Evolutionary conservation across 306 rosid genomes (phyloP), one percentile per base, ranked within the genome.

Genomic region (Cucurbita argyrosperma): DNA sequence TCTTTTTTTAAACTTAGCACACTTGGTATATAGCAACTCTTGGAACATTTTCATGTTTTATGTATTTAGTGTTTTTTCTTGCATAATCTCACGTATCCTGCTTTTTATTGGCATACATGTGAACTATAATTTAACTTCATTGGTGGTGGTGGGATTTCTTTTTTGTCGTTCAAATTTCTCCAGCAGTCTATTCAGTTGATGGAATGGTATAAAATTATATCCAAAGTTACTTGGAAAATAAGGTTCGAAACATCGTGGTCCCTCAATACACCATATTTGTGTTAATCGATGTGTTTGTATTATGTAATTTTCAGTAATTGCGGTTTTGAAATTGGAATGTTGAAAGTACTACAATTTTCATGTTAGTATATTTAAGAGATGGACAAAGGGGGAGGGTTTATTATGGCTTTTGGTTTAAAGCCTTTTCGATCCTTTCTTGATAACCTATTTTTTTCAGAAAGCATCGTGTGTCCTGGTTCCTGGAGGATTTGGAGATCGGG

Each of bases 401-500:
- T 47, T 68, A 13, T 76, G 47, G 18, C 71, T 14, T 30, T 69
- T 9, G 42, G 40, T 26, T 69, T 69, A 14, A 4, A 51, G 73
- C 77, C 39, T 38, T 75, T 76, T 65, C 37, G 9, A 49, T 68
- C 38, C 49, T 59, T 72, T 68, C 46, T 74, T 69, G 56, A 79
- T 39, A 68, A 37, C 13, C 61, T 80, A 23, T 55, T 67, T 71
- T 80, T 71, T 78, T 8, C 89, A 94, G 99, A 82, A 82, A 64
- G 99, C 99, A 47, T 88, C 90, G 42, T 94, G 99, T 62, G 91
- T 94, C 75, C 80, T 94, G 89, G 96, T 94, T 85, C 99, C 99
- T 18, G 99, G 99, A 77, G 99, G 99, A 74, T 94, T 94, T 88
- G 99, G 99, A 77, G 97, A 94, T 82, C 99, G 99, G 71, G 96